These are phyloP conservation scores for Sphagnum fallax DNA, from an alignment of 228 moss, liverwort and hornwort species.

Conservation along the genomic window DNA sequence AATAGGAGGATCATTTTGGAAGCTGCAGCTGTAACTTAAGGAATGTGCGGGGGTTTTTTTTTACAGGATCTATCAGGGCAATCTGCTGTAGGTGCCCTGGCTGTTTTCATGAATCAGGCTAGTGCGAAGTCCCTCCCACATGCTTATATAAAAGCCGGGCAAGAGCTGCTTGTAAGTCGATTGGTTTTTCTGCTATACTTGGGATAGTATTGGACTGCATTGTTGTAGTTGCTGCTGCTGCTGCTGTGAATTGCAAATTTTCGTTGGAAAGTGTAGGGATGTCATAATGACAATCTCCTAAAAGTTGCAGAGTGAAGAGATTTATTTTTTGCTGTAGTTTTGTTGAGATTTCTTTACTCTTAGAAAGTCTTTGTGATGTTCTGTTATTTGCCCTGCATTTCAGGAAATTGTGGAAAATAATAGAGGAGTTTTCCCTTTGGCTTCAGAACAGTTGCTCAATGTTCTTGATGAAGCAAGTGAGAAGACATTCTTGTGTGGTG, in stretches of 20 bases:
- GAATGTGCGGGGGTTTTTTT: background rate
- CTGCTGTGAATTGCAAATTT: no score
- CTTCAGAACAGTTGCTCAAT: constrained; percentile 44
- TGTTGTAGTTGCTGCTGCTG: constrained; percentile 1
- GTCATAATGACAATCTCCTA: background rate
- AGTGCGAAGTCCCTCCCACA: constrained; percentile 27
- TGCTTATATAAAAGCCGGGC: constrained; percentile 48
- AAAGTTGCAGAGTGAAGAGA: background rate
- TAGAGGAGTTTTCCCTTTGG: constrained; percentile 10
- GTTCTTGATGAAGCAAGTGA: constrained; percentile 78
- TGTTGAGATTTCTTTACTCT: background rate
- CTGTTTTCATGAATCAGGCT: constrained; percentile 21
- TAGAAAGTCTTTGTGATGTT: no score
- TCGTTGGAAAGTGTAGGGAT: no score
- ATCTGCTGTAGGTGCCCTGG: constrained; percentile 25
- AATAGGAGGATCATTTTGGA: no score
- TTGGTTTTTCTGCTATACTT: background rate
- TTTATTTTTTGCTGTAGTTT: background rate
- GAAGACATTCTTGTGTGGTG: constrained; percentile 60
- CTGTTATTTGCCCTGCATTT: background rate
- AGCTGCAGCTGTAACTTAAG: no score
- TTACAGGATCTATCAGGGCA: constrained; percentile 47
- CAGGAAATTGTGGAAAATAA: constrained; percentile 57
- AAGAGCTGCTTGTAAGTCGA: constrained; percentile 55
- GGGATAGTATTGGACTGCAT: background rate